Evolutionary conservation across 1,284 basidiomycete genomes (phyloP).

Genomic region (Schizophyllum commune): DNA sequence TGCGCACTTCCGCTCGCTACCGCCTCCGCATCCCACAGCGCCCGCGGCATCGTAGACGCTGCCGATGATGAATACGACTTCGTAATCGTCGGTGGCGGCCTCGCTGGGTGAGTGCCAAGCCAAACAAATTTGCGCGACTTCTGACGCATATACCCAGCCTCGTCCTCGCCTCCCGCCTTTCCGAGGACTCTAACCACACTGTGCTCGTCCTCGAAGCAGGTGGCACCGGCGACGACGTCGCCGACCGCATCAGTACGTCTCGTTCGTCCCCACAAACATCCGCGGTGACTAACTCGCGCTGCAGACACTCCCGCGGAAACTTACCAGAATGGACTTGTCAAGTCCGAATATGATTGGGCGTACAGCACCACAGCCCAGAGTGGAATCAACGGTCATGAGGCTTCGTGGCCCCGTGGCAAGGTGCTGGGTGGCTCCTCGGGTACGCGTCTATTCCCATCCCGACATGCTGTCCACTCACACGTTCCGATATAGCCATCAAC

Average conservation of each 20-base stretch:
- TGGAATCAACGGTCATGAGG: constrained; percentile 9
- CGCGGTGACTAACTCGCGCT: not conserved
- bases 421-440: constrained; percentile 30
- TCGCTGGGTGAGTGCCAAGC: not conserved
- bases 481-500: constrained; percentile 44
- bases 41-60: not conserved
- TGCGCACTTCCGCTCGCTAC: not conserved
- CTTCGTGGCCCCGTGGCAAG: constrained; percentile 50
- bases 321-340: constrained; percentile 42
- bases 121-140: not conserved
- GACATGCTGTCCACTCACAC: not conserved
- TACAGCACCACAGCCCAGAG: constrained; percentile 42
- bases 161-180: not conserved
- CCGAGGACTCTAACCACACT: not conserved
- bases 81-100: not conserved
- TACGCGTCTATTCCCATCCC: not conserved
- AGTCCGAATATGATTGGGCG: constrained; percentile 38
- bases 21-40: not conserved
- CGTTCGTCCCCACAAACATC: not conserved
- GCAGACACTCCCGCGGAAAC: constrained; percentile 9
- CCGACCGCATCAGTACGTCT: not conserved
- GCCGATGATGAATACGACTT: not conserved
- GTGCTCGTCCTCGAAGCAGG: not conserved
- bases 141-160: not conserved
- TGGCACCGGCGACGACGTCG: not conserved